Percentiles rank a stretch among this genome's conserved stretches.
Evolutionary conservation across 768 basidiomycete genomes (phyloP).

Genomic region (Crassisporium funariophilum): DNA sequence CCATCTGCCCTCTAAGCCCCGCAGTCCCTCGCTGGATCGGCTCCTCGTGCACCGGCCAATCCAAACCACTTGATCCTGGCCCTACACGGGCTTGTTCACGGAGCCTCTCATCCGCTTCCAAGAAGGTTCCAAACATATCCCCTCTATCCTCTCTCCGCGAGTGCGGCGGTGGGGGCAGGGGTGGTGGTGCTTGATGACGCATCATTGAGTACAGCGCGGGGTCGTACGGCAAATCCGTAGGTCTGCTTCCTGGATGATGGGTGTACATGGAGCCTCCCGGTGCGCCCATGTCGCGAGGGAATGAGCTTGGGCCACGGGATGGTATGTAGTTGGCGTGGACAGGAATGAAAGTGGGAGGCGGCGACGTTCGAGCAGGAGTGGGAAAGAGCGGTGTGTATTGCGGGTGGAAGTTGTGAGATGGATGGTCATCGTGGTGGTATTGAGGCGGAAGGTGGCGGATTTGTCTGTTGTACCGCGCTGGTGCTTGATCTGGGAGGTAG

Average conservation of each 20-base stretch:
- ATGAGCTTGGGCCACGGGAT: not conserved
- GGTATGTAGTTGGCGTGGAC: slow-evolving; percentile 2
- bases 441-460: slow-evolving; percentile 1
- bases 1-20: not conserved
- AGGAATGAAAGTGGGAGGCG: slow-evolving; percentile 18
- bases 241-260: not conserved
- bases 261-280: not conserved
- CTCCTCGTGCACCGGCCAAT: not conserved
- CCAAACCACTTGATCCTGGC: not conserved
- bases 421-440: not conserved
- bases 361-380: slow-evolving; percentile 3
- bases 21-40: not conserved
- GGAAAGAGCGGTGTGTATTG: slow-evolving; percentile 21
- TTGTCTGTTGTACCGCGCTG: slow-evolving; percentile 4
- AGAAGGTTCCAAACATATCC: not conserved
- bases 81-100: not conserved
- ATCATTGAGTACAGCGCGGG: not conserved
- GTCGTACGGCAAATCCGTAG: not conserved
- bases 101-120: not conserved
- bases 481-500: slow-evolving; percentile 11
- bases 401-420: not conserved
- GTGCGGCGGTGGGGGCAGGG: not conserved
- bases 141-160: not conserved
- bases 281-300: not conserved
- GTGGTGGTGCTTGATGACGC: not conserved